These are phyloP conservation scores for Auriscalpium vulgare DNA, from an alignment of 768 basidiomycete genomes.

Conservation along the genomic window DNA sequence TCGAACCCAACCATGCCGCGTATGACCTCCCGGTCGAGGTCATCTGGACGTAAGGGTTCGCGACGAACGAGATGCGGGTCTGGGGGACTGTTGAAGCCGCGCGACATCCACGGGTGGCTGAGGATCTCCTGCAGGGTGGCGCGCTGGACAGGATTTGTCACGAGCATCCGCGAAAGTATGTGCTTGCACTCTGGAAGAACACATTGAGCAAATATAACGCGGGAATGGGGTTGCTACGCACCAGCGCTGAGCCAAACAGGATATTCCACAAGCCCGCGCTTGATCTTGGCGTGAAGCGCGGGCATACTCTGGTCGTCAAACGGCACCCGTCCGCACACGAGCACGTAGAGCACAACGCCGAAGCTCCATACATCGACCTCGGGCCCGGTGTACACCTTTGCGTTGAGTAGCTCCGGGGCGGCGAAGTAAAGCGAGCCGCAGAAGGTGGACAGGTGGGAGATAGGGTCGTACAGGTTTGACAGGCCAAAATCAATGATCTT, in stretches of 20 bases:
- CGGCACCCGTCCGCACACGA: conserved; percentile 97
- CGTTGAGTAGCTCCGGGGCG: conserved; percentile 94
- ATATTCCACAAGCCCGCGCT: conserved; percentile 93
- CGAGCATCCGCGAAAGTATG: conserved; percentile 89
- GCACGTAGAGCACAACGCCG: conserved; percentile 93
- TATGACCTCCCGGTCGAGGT: conserved; percentile 82
- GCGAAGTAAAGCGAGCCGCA: conserved; percentile 98
- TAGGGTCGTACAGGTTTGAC: conserved; percentile 89
- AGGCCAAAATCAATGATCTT: conserved; percentile 99
- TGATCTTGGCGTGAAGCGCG: conserved; percentile 97
- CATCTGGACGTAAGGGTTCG: conserved; percentile 81
- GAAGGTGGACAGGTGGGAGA: conserved; percentile 80
- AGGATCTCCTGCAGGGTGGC: conserved; percentile 82
- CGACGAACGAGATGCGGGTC: conserved; percentile 82
- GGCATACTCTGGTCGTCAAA: conserved; percentile 99
- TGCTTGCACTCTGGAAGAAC: conserved; percentile 78
- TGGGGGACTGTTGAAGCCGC: conserved; percentile 75
- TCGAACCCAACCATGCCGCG: conserved; percentile 94
- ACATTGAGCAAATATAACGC: conserved; percentile 4
- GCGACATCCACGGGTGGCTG: conserved; percentile 86
- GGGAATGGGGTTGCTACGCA: conserved; percentile 29
- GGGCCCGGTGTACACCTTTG: conserved; percentile 93
- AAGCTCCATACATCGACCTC: conserved; percentile 99
- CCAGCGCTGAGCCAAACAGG: conserved; percentile 94
- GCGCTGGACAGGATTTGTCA: conserved; percentile 82